Base-by-base conservation (phyloP, 1,284 basidiomycete genomes). In the Neonothopanus nambi region DNA sequence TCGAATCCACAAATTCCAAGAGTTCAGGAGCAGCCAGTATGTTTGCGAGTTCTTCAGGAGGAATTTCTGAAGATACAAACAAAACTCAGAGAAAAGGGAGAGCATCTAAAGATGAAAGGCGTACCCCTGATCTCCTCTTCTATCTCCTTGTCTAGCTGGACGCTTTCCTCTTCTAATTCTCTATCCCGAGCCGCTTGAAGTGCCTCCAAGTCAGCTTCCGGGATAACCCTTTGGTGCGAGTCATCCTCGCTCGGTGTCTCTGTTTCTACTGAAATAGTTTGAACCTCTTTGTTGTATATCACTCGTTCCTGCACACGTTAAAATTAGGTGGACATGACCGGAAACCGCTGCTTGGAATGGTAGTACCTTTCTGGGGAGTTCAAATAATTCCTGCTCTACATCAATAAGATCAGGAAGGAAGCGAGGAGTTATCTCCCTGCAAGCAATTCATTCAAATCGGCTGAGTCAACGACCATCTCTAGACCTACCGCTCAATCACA, bases 241-340 rank as follows among this genome's bases (percentile, higher is more conserved):
- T 93, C 89, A 23, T 88, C 85, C 65, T 93, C 92, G 3, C 81
- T 71, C 39, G 78, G 62, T 26, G 76, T 59, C 40, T 71, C 81
- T 28, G 72, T 75, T 54, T 87, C 84, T 4, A 85, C 64, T n/a
- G 81, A 76, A 26, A 85, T 79, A 0, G 94, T 97, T 69, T 98
- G 95, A 2, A 96, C 89, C 61, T 94, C 89, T 70, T 96, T 97
- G 60, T 95, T 95, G 66, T 97, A 98, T 46, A 91, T 87, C 21
- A 96, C 87, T n/a, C 87, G 83, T 69, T 93, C 89, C 87, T 91
- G 61, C 51, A 41, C 15, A 38, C 15, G 18, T 52, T 37, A 59
- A 38, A 38, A 51, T 17, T 40, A 41, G 23, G 13, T 36, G 38
- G 51, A 28, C 15, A n/a, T 13, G 24, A 39, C 21, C 23, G 26